Conservation (phyloP, 305 asterid genomes). For the Solanum hybrid region DNA sequence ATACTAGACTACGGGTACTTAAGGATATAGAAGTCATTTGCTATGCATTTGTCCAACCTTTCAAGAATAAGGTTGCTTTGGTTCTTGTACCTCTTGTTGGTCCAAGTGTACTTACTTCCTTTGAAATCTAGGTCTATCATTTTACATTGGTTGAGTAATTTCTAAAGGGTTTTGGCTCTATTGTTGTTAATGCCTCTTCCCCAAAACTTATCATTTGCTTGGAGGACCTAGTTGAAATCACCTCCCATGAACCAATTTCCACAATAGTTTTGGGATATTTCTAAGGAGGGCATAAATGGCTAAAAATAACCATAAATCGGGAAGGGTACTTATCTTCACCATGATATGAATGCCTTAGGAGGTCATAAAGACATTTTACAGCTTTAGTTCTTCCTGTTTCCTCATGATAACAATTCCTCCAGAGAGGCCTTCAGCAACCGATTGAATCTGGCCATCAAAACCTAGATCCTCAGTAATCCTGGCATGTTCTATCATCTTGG, state of each 20-base stretch:
- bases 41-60: not conserved
- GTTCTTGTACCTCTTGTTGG: not conserved
- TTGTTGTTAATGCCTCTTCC: not conserved
- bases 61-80: not conserved
- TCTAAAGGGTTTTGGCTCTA: not conserved
- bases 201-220: not conserved
- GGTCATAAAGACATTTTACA: not conserved
- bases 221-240: not conserved
- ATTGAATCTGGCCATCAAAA: not conserved
- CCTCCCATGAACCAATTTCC: not conserved
- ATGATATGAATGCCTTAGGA: not conserved
- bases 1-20: not conserved
- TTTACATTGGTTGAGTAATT: not conserved
- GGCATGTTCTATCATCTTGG: not conserved
- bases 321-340: not conserved
- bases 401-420: not conserved
- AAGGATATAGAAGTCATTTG: not conserved
- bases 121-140: not conserved
- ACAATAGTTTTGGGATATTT: not conserved
- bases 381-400: not conserved
- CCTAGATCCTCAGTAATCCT: not conserved
- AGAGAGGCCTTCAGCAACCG: not conserved
- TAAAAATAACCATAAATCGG: not conserved
- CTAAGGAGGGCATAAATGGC: not conserved
- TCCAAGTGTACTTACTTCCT: not conserved